A percentile compares a stretch with the other conserved stretches of the same genome.
Conservation (phyloP, 768 basidiomycete species). For the Psilocybe azurescens region DNA sequence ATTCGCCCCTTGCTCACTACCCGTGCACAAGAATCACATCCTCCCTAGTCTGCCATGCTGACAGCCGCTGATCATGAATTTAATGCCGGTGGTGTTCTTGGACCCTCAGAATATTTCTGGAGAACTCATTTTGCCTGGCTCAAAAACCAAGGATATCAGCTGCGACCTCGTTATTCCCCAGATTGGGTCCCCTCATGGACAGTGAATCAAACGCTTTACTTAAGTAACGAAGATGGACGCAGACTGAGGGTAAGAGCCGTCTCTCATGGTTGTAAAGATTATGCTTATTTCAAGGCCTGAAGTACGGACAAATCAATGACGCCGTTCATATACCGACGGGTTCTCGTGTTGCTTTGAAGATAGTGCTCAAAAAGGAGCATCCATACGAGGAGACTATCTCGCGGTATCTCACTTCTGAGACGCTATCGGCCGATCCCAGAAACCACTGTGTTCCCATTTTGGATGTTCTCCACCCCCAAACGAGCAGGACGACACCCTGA, state of each 20-base stretch:
- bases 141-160: conserved; percentile 33
- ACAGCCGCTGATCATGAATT: too few species aligned
- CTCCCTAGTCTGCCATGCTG: too few species aligned
- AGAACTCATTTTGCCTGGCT: conserved; percentile 35
- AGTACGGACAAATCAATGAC: conserved; percentile 10
- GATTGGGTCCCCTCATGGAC: conserved; percentile 42
- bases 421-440: conserved; percentile 23
- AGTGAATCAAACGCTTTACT: too few species aligned
- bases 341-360: conserved; percentile 18
- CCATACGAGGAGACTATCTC: conserved; percentile 31
- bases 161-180: conserved; percentile 36
- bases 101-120: conserved; percentile 22
- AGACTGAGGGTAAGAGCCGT: not conserved
- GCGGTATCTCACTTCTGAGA: conserved; percentile 24
- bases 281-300: not conserved
- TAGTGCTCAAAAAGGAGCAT: conserved; percentile 9
- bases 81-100: too few species aligned
- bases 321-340: conserved; percentile 12
- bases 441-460: conserved; percentile 38
- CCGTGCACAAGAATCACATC: too few species aligned
- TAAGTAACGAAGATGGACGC: too few species aligned
- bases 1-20: too few species aligned
- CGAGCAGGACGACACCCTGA: conserved; percentile 9
- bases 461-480: conserved; percentile 20
- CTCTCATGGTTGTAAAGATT: not conserved